Percentiles rank a stretch among this genome's conserved stretches.
Conservation (phyloP, 352 stramenopile species). For the Pythium folliculosum region DNA sequence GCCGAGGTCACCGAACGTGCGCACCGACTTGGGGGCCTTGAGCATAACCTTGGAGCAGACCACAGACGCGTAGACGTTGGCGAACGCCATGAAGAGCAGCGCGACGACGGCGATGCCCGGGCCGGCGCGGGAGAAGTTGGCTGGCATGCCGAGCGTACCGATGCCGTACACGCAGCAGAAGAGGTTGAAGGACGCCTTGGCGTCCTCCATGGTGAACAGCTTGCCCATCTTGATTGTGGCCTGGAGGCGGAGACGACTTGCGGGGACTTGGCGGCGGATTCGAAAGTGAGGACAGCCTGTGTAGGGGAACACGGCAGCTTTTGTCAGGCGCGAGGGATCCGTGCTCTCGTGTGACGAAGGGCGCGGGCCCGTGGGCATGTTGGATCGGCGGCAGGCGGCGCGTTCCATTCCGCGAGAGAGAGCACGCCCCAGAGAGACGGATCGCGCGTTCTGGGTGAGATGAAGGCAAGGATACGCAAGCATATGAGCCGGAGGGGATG, state of each 20-base stretch:
- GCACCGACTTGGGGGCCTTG: slow-evolving; percentile 45
- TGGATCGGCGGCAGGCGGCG: too few relatives aligned
- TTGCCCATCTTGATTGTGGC: not conserved
- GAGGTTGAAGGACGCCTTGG: slow-evolving; percentile 21
- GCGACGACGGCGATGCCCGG: slow-evolving; percentile 42
- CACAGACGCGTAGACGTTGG: slow-evolving; percentile 52
- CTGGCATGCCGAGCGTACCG: slow-evolving; percentile 11
- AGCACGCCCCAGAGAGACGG: too few relatives aligned
- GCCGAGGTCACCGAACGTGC: slow-evolving; percentile 61
- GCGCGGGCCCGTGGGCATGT: too few relatives aligned
- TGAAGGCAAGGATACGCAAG: too few relatives aligned
- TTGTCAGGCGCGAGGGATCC: too few relatives aligned
- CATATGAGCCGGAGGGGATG: too few relatives aligned
- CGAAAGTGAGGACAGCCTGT: not conserved
- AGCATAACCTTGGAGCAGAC: slow-evolving; percentile 59
- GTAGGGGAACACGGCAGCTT: too few relatives aligned
- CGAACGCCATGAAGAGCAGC: slow-evolving; percentile 26
- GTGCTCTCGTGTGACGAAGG: not conserved
- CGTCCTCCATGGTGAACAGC: not conserved
- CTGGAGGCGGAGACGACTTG: not conserved
- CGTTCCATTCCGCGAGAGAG: too few relatives aligned
- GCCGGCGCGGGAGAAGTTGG: slow-evolving; percentile 9
- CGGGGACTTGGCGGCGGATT: not conserved
- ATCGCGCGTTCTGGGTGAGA: too few relatives aligned
- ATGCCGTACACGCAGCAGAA: slow-evolving; percentile 13